Evolutionary conservation across 495 filamentous ascomycete species (phyloP), one percentile per base, ranked within the genome.

Genomic region (Darksidea phi): DNA sequence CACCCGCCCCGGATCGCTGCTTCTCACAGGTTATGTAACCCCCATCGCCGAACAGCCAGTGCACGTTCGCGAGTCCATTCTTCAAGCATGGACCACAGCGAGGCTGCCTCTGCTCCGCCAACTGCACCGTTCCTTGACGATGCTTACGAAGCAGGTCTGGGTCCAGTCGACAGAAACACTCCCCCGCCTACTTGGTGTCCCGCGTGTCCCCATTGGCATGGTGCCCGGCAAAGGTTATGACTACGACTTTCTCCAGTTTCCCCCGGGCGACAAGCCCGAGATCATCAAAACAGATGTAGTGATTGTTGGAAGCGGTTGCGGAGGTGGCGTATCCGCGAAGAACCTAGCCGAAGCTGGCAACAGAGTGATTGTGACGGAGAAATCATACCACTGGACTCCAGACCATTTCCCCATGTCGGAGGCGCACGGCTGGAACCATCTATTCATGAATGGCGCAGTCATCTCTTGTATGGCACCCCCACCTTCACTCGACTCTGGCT

Each of bases 251-350:
- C 59, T 85, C 46, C 79, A 86, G 57, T 71, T 78, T 57, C 59
- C 67, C 18, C 76, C 80, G 46, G 68, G 66, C 61, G n/a, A 73
- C 63, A 68, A 71, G 10, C 75, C 76, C 5, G 80, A 82, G 54
- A 80, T 76, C 0, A 69, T 96, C 51, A 85, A 92, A 38, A 86
- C 86, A 3, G 92, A 96, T 70, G 85, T 95, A 1, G 84, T 95
- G 15, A 84, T 96, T 59, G 80, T 96, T 6, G 92, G 92, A 1
- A 91, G 88, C 51, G 92, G 92, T 17, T 93, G 88, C 66, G 92
- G 92, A 49, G 91, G 88, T n/a, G 88, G 79, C 0, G 91, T 96
- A 0, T 82, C 80, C 26, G 91, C 92, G 12, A 91, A 91, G 74
- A 87, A 86, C 24, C 75, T 96, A 4, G 85, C 91, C 11, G 85